Evolutionary conservation across 345 rosid species (phyloP), one percentile per base, ranked within the genome.

Genomic region (Arabis hirsuta): DNA sequence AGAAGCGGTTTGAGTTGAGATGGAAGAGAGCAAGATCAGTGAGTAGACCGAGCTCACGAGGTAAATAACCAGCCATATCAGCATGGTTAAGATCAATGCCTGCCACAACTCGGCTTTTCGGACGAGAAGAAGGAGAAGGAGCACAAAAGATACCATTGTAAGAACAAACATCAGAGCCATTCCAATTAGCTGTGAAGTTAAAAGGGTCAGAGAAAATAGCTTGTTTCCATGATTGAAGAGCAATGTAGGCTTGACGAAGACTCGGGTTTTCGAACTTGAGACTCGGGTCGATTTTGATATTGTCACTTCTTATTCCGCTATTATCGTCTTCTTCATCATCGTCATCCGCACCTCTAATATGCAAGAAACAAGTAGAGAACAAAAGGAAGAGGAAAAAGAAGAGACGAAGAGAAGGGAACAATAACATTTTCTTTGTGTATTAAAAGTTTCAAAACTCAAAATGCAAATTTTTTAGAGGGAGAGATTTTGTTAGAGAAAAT

Each of bases 11-110:
- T 12, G 92, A 87, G 85, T 85, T 89, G 64, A 89, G 60, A 69
- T 89, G 96, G 54, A 89, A 84, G 44, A 89, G 77, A 7, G 92
- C 87, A 19, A 89, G 90, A 79, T 89, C 92, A 26, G 88, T 76
- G 43, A 89, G 80, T 1, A 72, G 85, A 65, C 90, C 92, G 0
- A 87, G 87, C 77, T 87, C 90, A 0, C 61, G 48, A 0, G 92
- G 84, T 60, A 87, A 85, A 43, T 82, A 87, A 19, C 96, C 91
- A 10, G 91, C 96, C 77, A 89, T 85, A 47, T 88, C 95, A 3
- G 88, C 94, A 16, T 83, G 88, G 67, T 88, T 88, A 55, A 86
- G 88, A 38, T 88, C 91, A 57, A 88, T 81, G 54, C 88, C 87
- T 0, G 91, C 90, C 13, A 89, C 90, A 19, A 86, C 90, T 19